Percentiles rank a stretch among this genome's conserved stretches.
phyloP scores from a whole-genome alignment of 352 stramenopile genomes.

The Phytophthora capsici region DNA sequence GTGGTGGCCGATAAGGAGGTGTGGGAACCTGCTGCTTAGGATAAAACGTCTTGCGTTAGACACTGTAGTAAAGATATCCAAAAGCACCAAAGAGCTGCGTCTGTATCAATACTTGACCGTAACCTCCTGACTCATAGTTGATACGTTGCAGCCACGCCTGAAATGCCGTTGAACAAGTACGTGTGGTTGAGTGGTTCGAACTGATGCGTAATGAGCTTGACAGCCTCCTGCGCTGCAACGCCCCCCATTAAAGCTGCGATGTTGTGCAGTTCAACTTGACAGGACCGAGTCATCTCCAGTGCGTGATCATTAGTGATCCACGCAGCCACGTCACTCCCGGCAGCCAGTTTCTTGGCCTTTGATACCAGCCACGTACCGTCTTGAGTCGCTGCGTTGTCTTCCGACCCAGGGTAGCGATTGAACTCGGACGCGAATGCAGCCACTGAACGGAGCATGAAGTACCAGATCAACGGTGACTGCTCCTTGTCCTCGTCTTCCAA shows the following conservation, averaged over 20 bases:
- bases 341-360: conserved; percentile 51
- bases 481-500: conserved; percentile 79
- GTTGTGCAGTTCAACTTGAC: conserved; percentile 93
- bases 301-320: conserved; percentile 83
- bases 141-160: conserved; percentile 72
- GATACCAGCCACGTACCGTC: conserved; percentile 71
- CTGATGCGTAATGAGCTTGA: conserved; percentile 98
- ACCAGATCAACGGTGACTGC: conserved; percentile 96
- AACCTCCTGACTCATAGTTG: conserved; percentile 44
- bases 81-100: not conserved
- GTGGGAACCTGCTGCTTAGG: not conserved
- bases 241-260: conserved; percentile 96
- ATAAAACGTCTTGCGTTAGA: conserved; percentile 18
- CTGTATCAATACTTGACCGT: conserved; percentile 17
- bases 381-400: conserved; percentile 55
- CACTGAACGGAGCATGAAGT: conserved; percentile 92
- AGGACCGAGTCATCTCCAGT: conserved; percentile 93
- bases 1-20: conserved; percentile 16
- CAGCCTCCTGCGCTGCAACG: conserved; percentile 96
- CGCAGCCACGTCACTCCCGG: conserved; percentile 37
- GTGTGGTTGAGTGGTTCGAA: conserved; percentile 98
- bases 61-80: not conserved
- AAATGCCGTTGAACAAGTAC: conserved; percentile 98
- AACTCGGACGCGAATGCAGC: conserved; percentile 54
- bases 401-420: conserved; percentile 83